Conservation (phyloP, 2,329 filamentous ascomycete species). For the Fusarium haematococcum region DNA sequence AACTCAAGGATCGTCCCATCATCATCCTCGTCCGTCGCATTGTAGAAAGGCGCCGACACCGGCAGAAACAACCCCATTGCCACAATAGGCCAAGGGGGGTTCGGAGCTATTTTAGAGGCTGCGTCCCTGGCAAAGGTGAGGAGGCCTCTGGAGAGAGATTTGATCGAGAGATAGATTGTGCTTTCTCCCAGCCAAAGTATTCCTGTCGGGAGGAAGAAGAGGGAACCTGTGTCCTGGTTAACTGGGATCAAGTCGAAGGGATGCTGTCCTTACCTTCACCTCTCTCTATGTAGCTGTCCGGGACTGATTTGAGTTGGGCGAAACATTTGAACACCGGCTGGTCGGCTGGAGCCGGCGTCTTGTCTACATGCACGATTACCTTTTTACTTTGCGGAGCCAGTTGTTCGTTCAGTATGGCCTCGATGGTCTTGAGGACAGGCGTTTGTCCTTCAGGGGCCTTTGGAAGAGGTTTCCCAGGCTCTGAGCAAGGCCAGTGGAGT, state of each 20-base stretch:
- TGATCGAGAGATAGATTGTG: not conserved
- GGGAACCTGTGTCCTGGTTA: not conserved
- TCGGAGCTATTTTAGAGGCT: not conserved
- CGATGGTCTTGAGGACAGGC: not conserved
- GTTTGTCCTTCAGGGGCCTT: not conserved
- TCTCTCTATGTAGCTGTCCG: constrained; percentile 1
- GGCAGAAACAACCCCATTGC: constrained; percentile 13
- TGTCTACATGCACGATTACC: not conserved
- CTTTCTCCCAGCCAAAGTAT: constrained; percentile 11
- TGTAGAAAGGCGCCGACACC: constrained; percentile 9
- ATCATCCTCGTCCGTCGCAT: not conserved
- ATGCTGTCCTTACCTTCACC: not conserved
- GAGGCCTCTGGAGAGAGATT: not conserved
- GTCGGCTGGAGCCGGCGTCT: not conserved
- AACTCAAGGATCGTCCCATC: not conserved
- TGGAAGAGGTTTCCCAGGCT: not conserved
- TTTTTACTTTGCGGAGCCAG: not conserved
- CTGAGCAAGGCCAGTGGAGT: not conserved
- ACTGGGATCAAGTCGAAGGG: not conserved
- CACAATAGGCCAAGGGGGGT: not conserved
- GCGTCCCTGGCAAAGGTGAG: constrained; percentile 12
- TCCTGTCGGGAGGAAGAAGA: constrained; percentile 7
- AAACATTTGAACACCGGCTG: constrained; percentile 2
- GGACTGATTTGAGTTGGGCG: not conserved
- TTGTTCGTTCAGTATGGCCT: not conserved